phyloP scores from a whole-genome alignment of 257 asterid genomes.

The Salvia rosmarinus region DNA sequence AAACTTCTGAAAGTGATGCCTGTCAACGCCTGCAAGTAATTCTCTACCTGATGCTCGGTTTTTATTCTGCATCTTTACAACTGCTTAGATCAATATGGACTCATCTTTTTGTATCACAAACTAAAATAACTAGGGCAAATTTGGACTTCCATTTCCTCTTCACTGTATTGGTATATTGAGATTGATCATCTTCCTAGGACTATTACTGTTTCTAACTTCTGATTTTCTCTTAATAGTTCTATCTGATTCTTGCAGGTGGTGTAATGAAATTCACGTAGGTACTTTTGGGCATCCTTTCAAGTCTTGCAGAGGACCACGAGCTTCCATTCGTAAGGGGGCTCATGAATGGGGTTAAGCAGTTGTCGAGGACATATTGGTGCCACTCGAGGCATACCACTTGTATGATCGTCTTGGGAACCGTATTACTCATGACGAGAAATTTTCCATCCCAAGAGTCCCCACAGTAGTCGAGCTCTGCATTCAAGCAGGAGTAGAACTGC shows the following conservation, averaged over 20 bases:
- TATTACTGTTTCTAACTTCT: not conserved
- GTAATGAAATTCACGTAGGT: conserved; percentile 91
- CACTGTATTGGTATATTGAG: not conserved
- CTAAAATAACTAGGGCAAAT: not conserved
- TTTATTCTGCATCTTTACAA: conserved; percentile 4
- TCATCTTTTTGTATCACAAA: not conserved
- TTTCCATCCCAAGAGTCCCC: conserved; percentile 82
- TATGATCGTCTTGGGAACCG: conserved; percentile 87
- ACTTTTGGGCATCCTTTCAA: conserved; percentile 84
- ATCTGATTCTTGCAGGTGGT: conserved; percentile 67
- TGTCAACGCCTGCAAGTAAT: conserved; percentile 88
- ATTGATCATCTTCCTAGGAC: not conserved
- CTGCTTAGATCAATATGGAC: not conserved
- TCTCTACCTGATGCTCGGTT: conserved; percentile 34
- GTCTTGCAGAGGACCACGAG: conserved; percentile 77
- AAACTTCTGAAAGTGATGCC: conserved; percentile 86
- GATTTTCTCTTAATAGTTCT: not conserved
- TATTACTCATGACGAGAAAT: conserved; percentile 76
- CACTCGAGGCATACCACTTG: conserved; percentile 77
- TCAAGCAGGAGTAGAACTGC: conserved; percentile 91
- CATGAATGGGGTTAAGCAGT: conserved; percentile 85
- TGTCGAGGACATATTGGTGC: conserved; percentile 72
- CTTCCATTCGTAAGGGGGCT: conserved; percentile 70
- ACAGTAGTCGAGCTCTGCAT: conserved; percentile 93
- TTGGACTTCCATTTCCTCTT: not conserved